These are phyloP conservation scores for Termitomyces heimii DNA, from an alignment of 768 basidiomycete genomes.

Conservation along the genomic window DNA sequence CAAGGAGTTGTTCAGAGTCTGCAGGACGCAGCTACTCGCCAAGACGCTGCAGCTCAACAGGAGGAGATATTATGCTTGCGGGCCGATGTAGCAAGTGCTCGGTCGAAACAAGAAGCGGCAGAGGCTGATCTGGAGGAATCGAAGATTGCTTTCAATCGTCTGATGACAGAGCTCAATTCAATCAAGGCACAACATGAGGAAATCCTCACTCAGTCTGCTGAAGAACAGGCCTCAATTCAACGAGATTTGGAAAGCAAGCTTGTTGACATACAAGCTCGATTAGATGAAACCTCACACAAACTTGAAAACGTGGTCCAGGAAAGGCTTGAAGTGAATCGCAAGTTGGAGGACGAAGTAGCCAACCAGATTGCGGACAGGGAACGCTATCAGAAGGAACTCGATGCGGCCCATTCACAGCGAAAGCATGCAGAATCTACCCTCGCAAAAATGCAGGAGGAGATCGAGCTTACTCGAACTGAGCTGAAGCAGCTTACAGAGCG, in stretches of 20 bases:
- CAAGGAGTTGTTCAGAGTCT: constrained; percentile 12
- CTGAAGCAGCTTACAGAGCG: constrained; percentile 34
- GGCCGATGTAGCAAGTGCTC: constrained; percentile 5
- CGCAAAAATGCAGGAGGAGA: constrained; percentile 27
- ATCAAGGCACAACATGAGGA: constrained; percentile 23
- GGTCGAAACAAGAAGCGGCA: constrained; percentile 3
- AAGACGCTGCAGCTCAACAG: constrained; percentile 3
- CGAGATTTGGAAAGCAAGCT: constrained; percentile 29
- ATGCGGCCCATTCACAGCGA: constrained; percentile 18
- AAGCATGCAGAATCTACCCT: constrained; percentile 26
- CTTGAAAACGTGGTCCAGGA: constrained; percentile 33
- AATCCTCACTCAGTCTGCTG: constrained; percentile 21
- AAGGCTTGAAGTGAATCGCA: constrained; percentile 28
- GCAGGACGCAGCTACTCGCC: constrained; percentile 3
- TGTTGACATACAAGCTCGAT: constrained; percentile 25
- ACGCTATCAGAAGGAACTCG: constrained; percentile 25
- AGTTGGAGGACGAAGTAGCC: constrained; percentile 33
- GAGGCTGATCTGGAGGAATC: constrained; percentile 15
- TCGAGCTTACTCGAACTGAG: constrained; percentile 29
- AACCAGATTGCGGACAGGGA: constrained; percentile 26
- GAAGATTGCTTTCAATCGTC: constrained; percentile 7
- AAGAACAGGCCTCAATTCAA: constrained; percentile 18
- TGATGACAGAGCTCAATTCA: constrained; percentile 15
- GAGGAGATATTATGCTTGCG: constrained; percentile 8
- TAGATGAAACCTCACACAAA: constrained; percentile 28